These are phyloP conservation scores for Alternaria ventricosa DNA, from an alignment of 2,329 filamentous ascomycete genomes.

Conservation along the genomic window DNA sequence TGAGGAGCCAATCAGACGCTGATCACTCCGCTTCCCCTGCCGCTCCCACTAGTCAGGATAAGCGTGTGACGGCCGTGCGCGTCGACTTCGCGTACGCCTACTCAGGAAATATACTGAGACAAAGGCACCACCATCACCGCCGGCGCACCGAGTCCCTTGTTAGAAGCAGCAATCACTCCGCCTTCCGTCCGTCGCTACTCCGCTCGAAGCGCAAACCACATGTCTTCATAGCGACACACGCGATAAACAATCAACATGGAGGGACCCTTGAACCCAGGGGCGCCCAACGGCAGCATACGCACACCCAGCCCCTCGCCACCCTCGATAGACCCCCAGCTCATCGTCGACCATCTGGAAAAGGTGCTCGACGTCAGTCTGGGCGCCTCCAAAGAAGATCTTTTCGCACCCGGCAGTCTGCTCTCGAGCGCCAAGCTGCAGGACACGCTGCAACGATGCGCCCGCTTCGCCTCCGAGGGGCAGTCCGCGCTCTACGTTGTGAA, in stretches of 20 bases:
- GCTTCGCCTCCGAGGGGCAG: conserved; percentile 89
- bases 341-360: conserved; percentile 57
- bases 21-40: conserved; percentile 30
- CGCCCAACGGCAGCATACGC: conserved; percentile 48
- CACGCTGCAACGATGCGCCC: conserved; percentile 83
- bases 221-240: conserved; percentile 36
- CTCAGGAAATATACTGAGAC: conserved; percentile 16
- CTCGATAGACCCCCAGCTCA: conserved; percentile 54
- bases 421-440: conserved; percentile 75
- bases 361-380: conserved; percentile 58
- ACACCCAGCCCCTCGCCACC: conserved; percentile 47
- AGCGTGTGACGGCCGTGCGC: conserved; percentile 16
- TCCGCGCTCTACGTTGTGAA: conserved; percentile 91
- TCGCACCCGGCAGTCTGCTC: conserved; percentile 81
- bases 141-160: conserved; percentile 15
- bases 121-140: conserved; percentile 34
- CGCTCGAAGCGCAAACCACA: conserved; percentile 36
- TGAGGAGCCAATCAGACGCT: conserved; percentile 26
- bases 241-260: conserved; percentile 47
- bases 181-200: conserved; percentile 8
- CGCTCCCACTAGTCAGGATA: conserved; percentile 22
- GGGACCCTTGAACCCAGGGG: conserved; percentile 50
- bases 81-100: conserved; percentile 26
- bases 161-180: conserved; percentile 7
- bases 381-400: conserved; percentile 74